Base-by-base conservation (phyloP, 306 rosid genomes). In the Castanospermum australe region DNA sequence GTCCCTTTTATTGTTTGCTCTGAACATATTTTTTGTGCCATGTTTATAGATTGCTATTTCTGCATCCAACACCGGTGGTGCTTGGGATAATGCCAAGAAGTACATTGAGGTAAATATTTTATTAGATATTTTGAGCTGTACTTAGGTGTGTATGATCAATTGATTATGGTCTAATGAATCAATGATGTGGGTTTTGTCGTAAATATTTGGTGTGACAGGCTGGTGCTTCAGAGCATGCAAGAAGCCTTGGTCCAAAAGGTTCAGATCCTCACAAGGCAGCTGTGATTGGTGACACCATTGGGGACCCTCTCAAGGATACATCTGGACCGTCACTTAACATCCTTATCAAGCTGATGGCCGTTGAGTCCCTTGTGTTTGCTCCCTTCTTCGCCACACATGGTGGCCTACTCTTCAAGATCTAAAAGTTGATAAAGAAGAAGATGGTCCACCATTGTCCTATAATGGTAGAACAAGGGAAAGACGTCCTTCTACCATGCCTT, bases 11-110 rank as follows among this genome's bases (percentile, higher is more conserved):
- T 14, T 71, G 67, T 64, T 25, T 55, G 59, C 8, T 63, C 42
- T 51, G 36, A 64, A 77, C 84, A 60, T 25, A 69, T 61, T 56
- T 56, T 33, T 10, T 17, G 21, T 28, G 12, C 55, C n/a, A 7
- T 85, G 35, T 47, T 32, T 35, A 62, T 82, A 96, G 99, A 75
- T 96, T 71, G 98, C 99, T 5, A 96, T 96, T 83, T 93, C 99
- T 67, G 98, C 99, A 52, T 96, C 99, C 77, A 96, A 96, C 96
- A 93, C 99, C 3, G 97, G 99, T 54, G 99, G 99, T 81, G 99
- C 99, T 48, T 96, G 99, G 98, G 99, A 96, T 73, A 96, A 93
- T 41, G 99, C 97, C 83, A 96, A 91, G 89, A 96, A 96, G 77
- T 96, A 93, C 71, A 96, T 96, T 12, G 98, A 96, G 99, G 99